Evolutionary conservation across 768 basidiomycete species (phyloP), one percentile per base, ranked within the genome.

Genomic region (Suillus paluster): DNA sequence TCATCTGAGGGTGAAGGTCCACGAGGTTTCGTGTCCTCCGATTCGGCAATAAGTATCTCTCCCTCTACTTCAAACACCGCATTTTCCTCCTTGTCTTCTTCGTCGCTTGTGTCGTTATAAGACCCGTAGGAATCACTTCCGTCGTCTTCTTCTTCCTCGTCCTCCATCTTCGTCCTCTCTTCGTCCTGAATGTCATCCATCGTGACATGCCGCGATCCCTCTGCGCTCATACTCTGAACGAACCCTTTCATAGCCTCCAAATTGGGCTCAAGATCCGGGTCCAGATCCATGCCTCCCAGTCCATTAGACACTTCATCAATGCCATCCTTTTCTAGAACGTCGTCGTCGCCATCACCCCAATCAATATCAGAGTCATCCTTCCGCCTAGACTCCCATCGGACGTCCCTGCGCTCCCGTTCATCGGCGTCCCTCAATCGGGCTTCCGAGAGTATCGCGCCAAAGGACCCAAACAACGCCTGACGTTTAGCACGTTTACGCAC

Each of bases 151-250:
- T 70, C 30, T 6, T 30, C 77, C 30, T 80, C 83, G 60, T 87
- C 86, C 66, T 88, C 86, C 44, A 42, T 61, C 57, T 65, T 70
- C 70, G 88, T 83, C 64, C 71, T 73, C 60, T 78, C 79, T 57
- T 75, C 80, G 71, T 89, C 88, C 50, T 77, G 81, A 21, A 91
- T 67, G 73, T 93, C 91, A 67, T 87, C 89, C 75, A 87, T 85
- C n/a, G 87, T 88, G 50, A 83, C 73, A 63, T 81, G 80, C 49
- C 62, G 66, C 5, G 80, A 81, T 7, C 84, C 86, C 23, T 79
- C 71, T 9, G 64, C 79, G 60, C 83, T 73, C 79, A 84, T 81
- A 6, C 87, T 80, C 55, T 77, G 68, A 45, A 83, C 76, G 62
- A 90, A 90, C 15, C 74, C 69, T 62, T 73, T 70, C 87, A 91